A percentile compares a stretch with the other conserved stretches of the same genome.
phyloP scores from a whole-genome alignment of 225 moss, liverwort and hornwort genomes.

The Rhytidiadelphus loreus region DNA sequence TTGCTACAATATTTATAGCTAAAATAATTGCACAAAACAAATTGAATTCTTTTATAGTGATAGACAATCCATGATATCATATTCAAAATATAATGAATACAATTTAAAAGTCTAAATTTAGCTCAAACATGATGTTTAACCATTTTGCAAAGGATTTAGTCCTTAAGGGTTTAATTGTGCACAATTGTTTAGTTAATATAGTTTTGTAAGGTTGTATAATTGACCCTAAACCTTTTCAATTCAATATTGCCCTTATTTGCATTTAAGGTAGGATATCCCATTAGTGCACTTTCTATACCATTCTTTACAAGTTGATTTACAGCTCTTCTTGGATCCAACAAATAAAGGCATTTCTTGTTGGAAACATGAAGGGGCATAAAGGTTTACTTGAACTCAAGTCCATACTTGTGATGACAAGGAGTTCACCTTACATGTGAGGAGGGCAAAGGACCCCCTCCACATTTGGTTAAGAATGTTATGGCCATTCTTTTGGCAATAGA shows the following conservation, averaged over 20 bases:
- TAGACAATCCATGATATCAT: background rate
- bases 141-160: background rate
- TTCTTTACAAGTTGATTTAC: background rate
- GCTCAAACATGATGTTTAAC: background rate
- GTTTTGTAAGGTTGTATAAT: background rate
- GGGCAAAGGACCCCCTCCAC: rapidly evolving
- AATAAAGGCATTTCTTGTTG: background rate
- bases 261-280: background rate
- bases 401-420: background rate
- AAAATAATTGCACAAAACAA: too few relatives aligned
- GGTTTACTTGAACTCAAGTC: background rate
- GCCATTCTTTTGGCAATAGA: background rate
- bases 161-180: background rate
- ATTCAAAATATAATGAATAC: background rate
- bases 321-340: rapidly evolving
- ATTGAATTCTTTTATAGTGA: background rate
- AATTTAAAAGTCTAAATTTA: background rate
- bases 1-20: too few relatives aligned
- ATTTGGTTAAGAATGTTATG: background rate
- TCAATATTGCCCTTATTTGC: background rate
- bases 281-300: background rate
- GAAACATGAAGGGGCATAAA: rapidly evolving
- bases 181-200: too few relatives aligned
- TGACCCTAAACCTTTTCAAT: rapidly evolving
- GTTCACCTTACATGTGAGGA: rapidly evolving